A percentile compares a stretch with the other conserved stretches of the same genome.
phyloP scores from a whole-genome alignment of 208 protist species.

The Crithidia expoeki region DNA sequence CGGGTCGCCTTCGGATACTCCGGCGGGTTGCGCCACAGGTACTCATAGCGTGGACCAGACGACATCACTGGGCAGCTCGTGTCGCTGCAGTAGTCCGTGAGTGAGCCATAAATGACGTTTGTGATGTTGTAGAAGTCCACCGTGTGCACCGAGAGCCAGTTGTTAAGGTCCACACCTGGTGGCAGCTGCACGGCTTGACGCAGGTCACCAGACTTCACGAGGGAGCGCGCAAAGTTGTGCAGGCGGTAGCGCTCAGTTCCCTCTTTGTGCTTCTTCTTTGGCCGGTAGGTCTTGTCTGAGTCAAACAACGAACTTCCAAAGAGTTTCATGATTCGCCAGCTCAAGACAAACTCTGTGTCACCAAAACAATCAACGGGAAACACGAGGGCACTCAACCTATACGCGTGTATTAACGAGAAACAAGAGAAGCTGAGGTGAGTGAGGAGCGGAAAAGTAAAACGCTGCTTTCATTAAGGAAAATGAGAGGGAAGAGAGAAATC shows the following conservation, averaged over 20 bases:
- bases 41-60: constrained; percentile 95
- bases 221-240: constrained; percentile 87
- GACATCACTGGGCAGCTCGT: constrained; percentile 96
- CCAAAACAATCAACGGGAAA: too few species aligned
- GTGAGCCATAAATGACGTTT: constrained; percentile 98
- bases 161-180: constrained; percentile 95
- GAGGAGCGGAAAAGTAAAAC: too few species aligned
- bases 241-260: constrained; percentile 95
- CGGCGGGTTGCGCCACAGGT: constrained; percentile 97
- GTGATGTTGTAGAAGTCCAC: constrained; percentile 99
- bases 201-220: constrained; percentile 94
- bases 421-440: too few species aligned
- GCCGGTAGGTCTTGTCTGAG: constrained; percentile 95
- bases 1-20: constrained; percentile 95
- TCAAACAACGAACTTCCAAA: constrained; percentile 87
- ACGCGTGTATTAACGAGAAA: too few species aligned
- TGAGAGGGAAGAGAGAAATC: too few species aligned
- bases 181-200: constrained; percentile 95
- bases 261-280: constrained; percentile 95
- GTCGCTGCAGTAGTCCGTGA: constrained; percentile 99
- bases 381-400: too few species aligned
- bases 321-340: constrained; percentile 47
- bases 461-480: too few species aligned
- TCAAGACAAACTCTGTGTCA: too few species aligned
- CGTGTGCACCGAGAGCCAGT: constrained; percentile 98